Evolutionary conservation across 78 protist species (phyloP), one percentile per base, ranked within the genome.

Genomic region (Anaeramoeba ignava): DNA sequence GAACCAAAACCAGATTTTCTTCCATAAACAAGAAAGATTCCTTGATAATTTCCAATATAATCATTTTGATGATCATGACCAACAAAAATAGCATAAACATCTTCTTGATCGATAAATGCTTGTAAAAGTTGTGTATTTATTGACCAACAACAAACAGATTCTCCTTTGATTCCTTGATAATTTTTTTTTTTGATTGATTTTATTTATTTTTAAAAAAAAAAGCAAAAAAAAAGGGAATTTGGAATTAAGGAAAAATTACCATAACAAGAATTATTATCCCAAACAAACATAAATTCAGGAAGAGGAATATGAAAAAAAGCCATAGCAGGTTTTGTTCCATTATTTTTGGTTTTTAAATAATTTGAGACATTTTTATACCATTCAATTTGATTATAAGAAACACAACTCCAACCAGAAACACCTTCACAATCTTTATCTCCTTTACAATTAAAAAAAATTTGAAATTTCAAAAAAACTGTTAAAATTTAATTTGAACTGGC

Each of bases 31-130:
- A 89, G 79, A 80, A 80, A 84, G 27, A 89, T 80, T 12, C 91
- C 91, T 42, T 89, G 38, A 33, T 40, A 82, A 0, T 36, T 12
- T 33, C 87, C 91, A n/a, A 85, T 81, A 38, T 87, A 89, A 83
- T 89, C 89, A 40, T 89, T 89, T 34, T 73, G 81, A 40, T 89
- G 91, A 3, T 89, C 91, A 37, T 89, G 91, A 39, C 91, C 91
- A 82, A 83, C 82, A 38, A 54, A 83, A 68, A 87, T 82, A 37
- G 90, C 78, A 31, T 80, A 1, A 27, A 89, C 82, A 2, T 86
- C 86, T 38, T 89, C 91, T 86, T 82, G 83, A 40, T 89, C 90
- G 80, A 73, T 82, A 40, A 86, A 81, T 0, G 91, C 91, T 0
- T 89, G 78, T 40, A 82, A 89, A 23, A 89, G 37, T 41, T 89